phyloP scores from a whole-genome alignment of 2,329 filamentous ascomycete species.

The Calonectria multiphialidica region DNA sequence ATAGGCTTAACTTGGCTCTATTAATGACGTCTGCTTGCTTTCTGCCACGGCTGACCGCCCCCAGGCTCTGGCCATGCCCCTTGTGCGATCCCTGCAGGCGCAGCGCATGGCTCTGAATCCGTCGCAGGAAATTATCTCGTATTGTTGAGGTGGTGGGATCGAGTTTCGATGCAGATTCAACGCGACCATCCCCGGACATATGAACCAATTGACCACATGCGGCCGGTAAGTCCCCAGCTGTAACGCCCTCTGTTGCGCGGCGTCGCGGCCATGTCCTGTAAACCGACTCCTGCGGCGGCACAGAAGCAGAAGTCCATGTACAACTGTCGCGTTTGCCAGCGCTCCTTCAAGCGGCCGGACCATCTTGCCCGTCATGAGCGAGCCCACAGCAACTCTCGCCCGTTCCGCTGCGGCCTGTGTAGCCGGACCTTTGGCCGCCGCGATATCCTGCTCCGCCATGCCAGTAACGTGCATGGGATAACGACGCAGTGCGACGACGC shows the following conservation, averaged over 20 bases:
- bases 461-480: neutral
- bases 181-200: neutral
- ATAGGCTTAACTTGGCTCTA: neutral
- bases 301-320: neutral
- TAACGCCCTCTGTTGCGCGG: neutral
- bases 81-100: neutral
- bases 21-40: neutral
- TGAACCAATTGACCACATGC: neutral
- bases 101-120: neutral
- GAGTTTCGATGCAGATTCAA: neutral
- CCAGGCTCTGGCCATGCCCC: neutral
- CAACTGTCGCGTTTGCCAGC: neutral
- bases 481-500: neutral
- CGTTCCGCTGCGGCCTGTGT: neutral
- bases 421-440: neutral
- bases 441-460: neutral
- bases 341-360: neutral
- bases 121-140: neutral
- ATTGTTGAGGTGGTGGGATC: neutral
- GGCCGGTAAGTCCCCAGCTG: neutral
- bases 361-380: conserved; percentile 1
- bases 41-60: neutral
- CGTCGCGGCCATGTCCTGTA: neutral
- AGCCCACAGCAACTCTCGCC: neutral
- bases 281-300: neutral